Base-by-base conservation (phyloP, 148 eudicot species). In the Chenopodium suecicum region DNA sequence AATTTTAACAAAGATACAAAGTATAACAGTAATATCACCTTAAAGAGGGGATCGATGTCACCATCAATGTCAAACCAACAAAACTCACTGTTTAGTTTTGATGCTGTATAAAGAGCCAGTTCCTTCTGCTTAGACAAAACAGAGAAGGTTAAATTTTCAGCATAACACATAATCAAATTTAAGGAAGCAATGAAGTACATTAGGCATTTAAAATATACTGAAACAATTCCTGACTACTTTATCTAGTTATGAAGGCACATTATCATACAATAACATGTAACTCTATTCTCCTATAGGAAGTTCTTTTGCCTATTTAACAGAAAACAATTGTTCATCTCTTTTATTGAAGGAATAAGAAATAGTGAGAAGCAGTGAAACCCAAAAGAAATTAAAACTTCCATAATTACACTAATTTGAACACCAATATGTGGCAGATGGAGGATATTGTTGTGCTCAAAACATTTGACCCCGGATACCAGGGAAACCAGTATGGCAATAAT, bases 1-100 rank as follows among this genome's bases (percentile, higher is more conserved):
- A 31, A 76, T 71, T 29, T 6, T 74, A 63, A 62, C 32, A 80
- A 27, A 47, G 25, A 25, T 66, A 10, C 37, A 56, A n/a, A 14
- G 79, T 23, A 65, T 44, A 56, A 4, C 7, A 56, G 62, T 50
- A 56, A 14, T 56, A 80, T 88, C 86, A 96, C 99, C 99, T 96
- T 96, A 86, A 96, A 96, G 29, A 96, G 92, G 72, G 99, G 97
- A 87, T 94, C 90, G 75, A 96, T 89, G 82, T 96, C 98, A 34
- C 89, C 95, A 88, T 96, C 99, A 82, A 94, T 92, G 86, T 96
- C 94, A 81, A 96, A 96, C 97, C 92, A 91, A 85, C 87, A 87
- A 85, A 96, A 96, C 72, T 94, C 99, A 68, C 91, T 90, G 85
- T 81, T 91, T 84, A 92, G 70, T 89, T 87, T 96, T 77, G 99